phyloP scores from a whole-genome alignment of 345 rosid genomes.

The Brassica cretica region DNA sequence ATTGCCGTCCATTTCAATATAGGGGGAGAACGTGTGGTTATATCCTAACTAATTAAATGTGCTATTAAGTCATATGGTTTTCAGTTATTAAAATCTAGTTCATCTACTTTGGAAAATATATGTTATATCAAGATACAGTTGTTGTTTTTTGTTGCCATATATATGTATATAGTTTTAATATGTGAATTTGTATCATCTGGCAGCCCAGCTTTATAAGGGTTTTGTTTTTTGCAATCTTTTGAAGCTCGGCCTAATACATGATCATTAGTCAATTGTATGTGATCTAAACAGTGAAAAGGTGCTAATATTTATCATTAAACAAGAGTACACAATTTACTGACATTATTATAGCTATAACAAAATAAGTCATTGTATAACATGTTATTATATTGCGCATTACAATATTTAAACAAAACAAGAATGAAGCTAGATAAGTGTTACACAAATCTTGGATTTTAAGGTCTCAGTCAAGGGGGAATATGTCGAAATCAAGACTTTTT shows the following conservation, averaged over 20 bases:
- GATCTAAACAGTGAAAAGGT: background rate
- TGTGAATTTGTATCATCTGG: background rate
- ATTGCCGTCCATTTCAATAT: conserved; percentile 26
- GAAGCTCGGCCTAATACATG: conserved; percentile 2
- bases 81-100: background rate
- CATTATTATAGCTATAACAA: background rate
- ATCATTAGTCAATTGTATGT: background rate
- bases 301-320: background rate
- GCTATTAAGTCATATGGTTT: background rate
- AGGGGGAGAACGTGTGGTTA: conserved; percentile 30
- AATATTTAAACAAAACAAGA: background rate
- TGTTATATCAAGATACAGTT: background rate
- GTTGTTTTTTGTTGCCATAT: background rate
- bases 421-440: background rate
- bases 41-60: conserved; percentile 20
- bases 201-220: background rate
- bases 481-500: conserved; percentile 29
- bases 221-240: background rate
- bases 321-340: background rate
- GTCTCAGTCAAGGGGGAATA: background rate
- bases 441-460: background rate
- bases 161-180: background rate
- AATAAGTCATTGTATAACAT: background rate
- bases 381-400: background rate
- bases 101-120: background rate